Conservation (phyloP, 345 rosid genomes). For the Aurinia saxatilis region DNA sequence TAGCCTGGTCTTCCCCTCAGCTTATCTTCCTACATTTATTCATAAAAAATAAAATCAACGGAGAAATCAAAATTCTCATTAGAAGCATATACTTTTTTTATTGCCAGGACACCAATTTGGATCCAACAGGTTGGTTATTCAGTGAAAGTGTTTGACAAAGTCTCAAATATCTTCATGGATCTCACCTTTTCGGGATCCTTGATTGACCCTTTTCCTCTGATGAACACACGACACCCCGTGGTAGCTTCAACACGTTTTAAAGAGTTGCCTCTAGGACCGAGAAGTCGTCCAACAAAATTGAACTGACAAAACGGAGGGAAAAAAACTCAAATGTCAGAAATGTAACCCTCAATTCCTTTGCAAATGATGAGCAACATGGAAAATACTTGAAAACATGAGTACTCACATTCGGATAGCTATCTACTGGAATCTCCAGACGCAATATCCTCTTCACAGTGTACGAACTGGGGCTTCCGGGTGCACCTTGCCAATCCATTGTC, state of each 20-base stretch:
- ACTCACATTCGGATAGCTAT: conserved; percentile 41
- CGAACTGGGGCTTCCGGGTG: conserved; percentile 95
- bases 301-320: conserved; percentile 40
- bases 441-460: conserved; percentile 92
- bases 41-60: neutral
- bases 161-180: neutral
- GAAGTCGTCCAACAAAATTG: conserved; percentile 97
- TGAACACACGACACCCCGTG: conserved; percentile 96
- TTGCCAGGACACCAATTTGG: neutral
- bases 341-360: neutral
- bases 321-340: neutral
- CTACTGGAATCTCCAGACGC: conserved; percentile 98
- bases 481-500: conserved; percentile 99
- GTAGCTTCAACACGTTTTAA: conserved; percentile 98
- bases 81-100: neutral
- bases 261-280: conserved; percentile 98
- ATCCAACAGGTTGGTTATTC: no score
- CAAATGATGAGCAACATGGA: neutral
- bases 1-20: conserved; percentile 75
- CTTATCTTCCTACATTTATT: conserved; percentile 55
- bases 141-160: neutral
- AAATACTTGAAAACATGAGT: neutral
- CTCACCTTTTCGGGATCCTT: conserved; percentile 96
- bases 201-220: conserved; percentile 98
- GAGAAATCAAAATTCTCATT: neutral